Evolutionary conservation across 768 basidiomycete genomes (phyloP).

Genomic region (Amanita pseudoporphyria): DNA sequence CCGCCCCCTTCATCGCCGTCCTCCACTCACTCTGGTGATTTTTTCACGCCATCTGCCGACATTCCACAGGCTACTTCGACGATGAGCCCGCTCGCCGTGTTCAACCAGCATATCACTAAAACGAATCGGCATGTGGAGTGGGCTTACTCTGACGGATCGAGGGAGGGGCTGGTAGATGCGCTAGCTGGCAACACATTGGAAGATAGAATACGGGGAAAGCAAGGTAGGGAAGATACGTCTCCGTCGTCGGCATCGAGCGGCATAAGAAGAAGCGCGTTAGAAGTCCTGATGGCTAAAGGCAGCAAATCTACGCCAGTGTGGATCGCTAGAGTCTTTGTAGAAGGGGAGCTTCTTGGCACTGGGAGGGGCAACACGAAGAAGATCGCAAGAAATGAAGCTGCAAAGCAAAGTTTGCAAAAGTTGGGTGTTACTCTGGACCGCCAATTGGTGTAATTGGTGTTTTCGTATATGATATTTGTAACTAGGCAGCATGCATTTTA

Average conservation of each 20-base stretch:
- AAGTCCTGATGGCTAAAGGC: slow-evolving; percentile 23
- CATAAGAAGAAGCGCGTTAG: background rate
- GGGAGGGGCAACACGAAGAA: slow-evolving; percentile 73
- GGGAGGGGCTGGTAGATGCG: slow-evolving; percentile 3
- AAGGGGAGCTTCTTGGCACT: slow-evolving; percentile 46
- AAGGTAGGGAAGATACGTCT: background rate
- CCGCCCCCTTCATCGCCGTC: slow-evolving; percentile 16
- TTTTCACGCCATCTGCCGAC: background rate
- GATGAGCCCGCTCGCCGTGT: slow-evolving; percentile 63
- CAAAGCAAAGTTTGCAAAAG: slow-evolving; percentile 57
- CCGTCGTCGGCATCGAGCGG: background rate
- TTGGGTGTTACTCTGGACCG: slow-evolving; percentile 33
- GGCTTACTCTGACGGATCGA: slow-evolving; percentile 19
- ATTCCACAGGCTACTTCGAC: slow-evolving; percentile 8
- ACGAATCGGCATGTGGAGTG: slow-evolving; percentile 52
- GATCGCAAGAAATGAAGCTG: slow-evolving; percentile 72
- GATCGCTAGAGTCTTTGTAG: slow-evolving; percentile 56
- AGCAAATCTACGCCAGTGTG: slow-evolving; percentile 69
- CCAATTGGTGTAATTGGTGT: background rate
- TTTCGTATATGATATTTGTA: too few species aligned
- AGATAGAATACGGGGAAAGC: slow-evolving; percentile 2
- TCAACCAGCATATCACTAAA: slow-evolving; percentile 71
- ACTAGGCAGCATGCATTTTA: too few species aligned
- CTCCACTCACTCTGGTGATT: slow-evolving; percentile 5
- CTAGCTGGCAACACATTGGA: background rate